Percentiles rank a stretch among this genome's conserved stretches.
Conservation (phyloP, 345 rosid species). For the Pseudoturritis turrita region DNA sequence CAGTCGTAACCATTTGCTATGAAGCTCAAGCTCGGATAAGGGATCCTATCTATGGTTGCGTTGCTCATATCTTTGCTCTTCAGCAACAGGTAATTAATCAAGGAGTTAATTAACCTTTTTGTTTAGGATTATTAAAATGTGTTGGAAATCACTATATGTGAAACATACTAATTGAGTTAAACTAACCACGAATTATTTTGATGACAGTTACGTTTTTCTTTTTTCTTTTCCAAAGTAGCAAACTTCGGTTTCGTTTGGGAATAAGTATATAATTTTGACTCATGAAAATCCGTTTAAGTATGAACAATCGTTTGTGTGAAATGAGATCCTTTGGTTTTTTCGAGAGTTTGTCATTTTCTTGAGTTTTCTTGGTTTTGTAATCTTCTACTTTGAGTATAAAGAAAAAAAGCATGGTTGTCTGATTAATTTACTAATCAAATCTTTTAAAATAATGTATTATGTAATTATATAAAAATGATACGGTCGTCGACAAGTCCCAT, state of each 20-base stretch:
- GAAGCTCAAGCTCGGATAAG: slow-evolving; percentile 76
- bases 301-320: not conserved
- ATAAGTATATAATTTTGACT: not conserved
- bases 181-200: not conserved
- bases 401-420: slow-evolving; percentile 29
- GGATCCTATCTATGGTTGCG: slow-evolving; percentile 83
- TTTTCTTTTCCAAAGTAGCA: slow-evolving; percentile 27
- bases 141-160: slow-evolving; percentile 17
- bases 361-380: slow-evolving; percentile 22
- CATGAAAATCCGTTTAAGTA: not conserved
- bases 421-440: slow-evolving; percentile 1
- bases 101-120: not conserved
- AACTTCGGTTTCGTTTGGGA: slow-evolving; percentile 14
- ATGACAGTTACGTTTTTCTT: slow-evolving; percentile 24
- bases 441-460: slow-evolving; percentile 5
- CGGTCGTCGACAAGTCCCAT: slow-evolving; percentile 42
- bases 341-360: slow-evolving; percentile 22
- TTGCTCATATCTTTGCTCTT: slow-evolving; percentile 77
- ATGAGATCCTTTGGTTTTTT: not conserved
- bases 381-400: slow-evolving; percentile 30
- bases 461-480: slow-evolving; percentile 33
- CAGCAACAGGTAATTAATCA: slow-evolving; percentile 59
- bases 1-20: slow-evolving; percentile 71
- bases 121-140: not conserved
- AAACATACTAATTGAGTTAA: not conserved